Conservation (phyloP, 2,329 filamentous ascomycete genomes). For the Apiospora hydei region DNA sequence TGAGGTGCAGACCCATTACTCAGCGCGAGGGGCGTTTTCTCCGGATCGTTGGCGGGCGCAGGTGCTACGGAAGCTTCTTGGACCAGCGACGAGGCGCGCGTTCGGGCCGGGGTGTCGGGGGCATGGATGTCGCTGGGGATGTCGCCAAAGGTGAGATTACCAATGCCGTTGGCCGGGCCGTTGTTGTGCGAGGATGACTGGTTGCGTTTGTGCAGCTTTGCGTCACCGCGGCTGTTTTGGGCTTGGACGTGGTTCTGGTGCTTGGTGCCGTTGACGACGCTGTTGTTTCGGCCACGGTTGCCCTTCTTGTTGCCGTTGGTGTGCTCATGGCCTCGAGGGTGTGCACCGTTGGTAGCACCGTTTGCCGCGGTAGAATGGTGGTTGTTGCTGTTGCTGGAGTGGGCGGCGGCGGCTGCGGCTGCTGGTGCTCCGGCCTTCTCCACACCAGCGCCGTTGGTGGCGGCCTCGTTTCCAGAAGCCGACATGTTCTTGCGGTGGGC, state of each 20-base stretch:
- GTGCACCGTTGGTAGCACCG: slow-evolving; percentile 3
- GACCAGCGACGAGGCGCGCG: background rate
- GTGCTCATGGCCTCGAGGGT: slow-evolving; percentile 23
- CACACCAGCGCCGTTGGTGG: slow-evolving; percentile 38
- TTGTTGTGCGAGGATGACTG: slow-evolving; percentile 7
- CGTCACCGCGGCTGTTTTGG: background rate
- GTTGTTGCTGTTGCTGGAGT: slow-evolving; percentile 4
- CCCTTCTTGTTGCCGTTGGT: slow-evolving; percentile 24
- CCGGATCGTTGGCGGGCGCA: background rate
- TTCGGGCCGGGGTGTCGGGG: slow-evolving; percentile 8
- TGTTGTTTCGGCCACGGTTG: slow-evolving; percentile 23
- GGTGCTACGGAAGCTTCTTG: slow-evolving; percentile 11
- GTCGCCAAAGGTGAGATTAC: slow-evolving; percentile 27
- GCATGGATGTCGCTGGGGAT: slow-evolving; percentile 7
- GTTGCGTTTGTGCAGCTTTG: background rate
- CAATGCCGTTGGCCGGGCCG: slow-evolving; percentile 22
- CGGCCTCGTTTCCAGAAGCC: slow-evolving; percentile 33
- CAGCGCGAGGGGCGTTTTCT: slow-evolving; percentile 17
- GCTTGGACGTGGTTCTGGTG: slow-evolving; percentile 8
- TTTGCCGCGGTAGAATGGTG: background rate
- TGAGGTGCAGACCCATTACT: slow-evolving; percentile 21
- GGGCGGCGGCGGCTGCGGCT: slow-evolving; percentile 24
- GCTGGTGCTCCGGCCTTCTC: slow-evolving; percentile 21
- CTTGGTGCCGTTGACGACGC: slow-evolving; percentile 21
- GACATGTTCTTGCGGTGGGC: slow-evolving; percentile 21